Base-by-base conservation (phyloP, 768 basidiomycete genomes). In the Kwoniella pini region DNA sequence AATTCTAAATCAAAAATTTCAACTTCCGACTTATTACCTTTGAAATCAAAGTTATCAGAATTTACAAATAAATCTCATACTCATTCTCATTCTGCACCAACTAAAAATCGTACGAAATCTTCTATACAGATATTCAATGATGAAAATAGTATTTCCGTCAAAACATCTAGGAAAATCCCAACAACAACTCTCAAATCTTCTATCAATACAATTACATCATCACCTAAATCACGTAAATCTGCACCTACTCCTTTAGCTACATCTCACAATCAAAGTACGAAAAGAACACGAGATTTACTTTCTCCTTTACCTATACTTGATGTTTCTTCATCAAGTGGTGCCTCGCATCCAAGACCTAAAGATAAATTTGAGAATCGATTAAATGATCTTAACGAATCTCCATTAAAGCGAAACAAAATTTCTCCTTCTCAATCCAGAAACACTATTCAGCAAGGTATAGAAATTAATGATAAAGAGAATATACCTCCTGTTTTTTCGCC, bases 401-500 rank as follows among this genome's bases (percentile, higher is more conserved):
- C 57, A 4, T 31, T 36, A 2, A 59, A 59, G 40, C 26, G 57
- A 21, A 59, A 51, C 31, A 36, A 39, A 27, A 30, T 51, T 1
- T 13, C 42, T 1, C n/a, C 52, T 11, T 7, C 15, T 30, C 7
- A 6, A 10, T n/a, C n/a, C n/a, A n/a, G n/a, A n/a, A n/a, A n/a
- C n/a, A n/a, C n/a, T n/a, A n/a, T n/a, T n/a, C n/a, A n/a, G n/a
- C n/a, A n/a, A n/a, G 13, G 56, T 48, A 45, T 49, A 49, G 11
- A 12, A 4, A 10, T 43, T 6, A 43, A 50, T 5, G 64, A 72
- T 36, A 65, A 68, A 42, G 71, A 72, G 64, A 72, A 72, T 44
- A 13, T 54, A 6, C 52, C 65, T 9, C 10, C 56, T n/a, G n/a
- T 43, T 5, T 28, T n/a, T 4, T 39, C 46, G 21, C 36, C 52